A percentile compares a stretch with the other conserved stretches of the same genome.
phyloP scores from a whole-genome alignment of 352 stramenopile genomes.

The Globisporangium recalcitrans region DNA sequence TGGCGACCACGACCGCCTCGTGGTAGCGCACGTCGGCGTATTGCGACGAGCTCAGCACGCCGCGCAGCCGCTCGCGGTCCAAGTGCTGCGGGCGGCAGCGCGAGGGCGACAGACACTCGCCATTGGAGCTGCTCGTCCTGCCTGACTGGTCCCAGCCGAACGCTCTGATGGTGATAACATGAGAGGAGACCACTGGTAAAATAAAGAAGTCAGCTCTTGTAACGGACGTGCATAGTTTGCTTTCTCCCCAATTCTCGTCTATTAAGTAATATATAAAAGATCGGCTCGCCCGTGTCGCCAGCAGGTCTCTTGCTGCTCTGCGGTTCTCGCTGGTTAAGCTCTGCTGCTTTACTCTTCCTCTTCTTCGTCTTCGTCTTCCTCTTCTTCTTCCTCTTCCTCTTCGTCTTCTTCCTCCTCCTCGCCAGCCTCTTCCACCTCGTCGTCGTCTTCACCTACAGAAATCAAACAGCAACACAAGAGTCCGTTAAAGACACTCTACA shows the following conservation, averaged over 20 bases:
- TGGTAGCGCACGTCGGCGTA: conserved; percentile 44
- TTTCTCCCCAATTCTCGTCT: conserved; percentile 7
- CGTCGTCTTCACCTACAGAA: conserved; percentile 22
- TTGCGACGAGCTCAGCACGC: conserved; percentile 23
- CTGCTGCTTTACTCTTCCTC: conserved; percentile 37
- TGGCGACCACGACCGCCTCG: conserved; percentile 47
- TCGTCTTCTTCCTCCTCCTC: conserved; percentile 21
- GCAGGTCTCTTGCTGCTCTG: background rate
- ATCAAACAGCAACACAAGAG: conserved; percentile 6
- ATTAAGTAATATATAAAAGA: conserved; percentile 27
- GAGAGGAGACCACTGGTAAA: no score
- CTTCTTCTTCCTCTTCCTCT: conserved; percentile 29
- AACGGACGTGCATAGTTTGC: conserved; percentile 19
- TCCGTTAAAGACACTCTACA: background rate
- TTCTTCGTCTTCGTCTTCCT: conserved; percentile 43
- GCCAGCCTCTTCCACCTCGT: conserved; percentile 24
- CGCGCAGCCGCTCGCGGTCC: conserved; percentile 48
- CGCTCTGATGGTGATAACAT: background rate
- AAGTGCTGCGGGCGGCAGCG: conserved; percentile 49
- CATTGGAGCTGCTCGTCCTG: conserved; percentile 5
- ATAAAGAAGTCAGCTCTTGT: conserved; percentile 7
- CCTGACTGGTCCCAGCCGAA: background rate
- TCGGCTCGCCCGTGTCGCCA: background rate
- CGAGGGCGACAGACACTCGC: conserved; percentile 28
- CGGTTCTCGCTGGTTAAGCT: conserved; percentile 25